These are phyloP conservation scores for Guyanaporus albipodus DNA, from an alignment of 768 basidiomycete genomes.

Conservation along the genomic window DNA sequence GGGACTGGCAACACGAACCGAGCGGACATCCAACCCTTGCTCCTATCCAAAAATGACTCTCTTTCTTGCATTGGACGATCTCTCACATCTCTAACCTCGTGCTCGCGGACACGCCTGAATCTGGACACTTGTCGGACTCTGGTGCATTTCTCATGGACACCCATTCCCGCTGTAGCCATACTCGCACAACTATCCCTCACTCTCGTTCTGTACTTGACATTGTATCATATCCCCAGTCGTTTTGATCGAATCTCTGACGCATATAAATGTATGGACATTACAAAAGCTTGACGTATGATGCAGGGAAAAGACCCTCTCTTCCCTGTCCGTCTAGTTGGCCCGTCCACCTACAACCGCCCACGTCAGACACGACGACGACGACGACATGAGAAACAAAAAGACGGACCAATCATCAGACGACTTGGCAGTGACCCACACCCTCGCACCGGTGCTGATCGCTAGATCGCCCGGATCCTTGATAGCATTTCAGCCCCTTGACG, in stretches of 20 bases:
- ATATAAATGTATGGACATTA: slow-evolving; percentile 26
- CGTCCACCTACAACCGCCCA: slow-evolving; percentile 53
- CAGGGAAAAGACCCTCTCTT: slow-evolving; percentile 59
- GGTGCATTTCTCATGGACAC: slow-evolving; percentile 25
- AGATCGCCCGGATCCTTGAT: slow-evolving; percentile 68
- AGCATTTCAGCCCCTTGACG: neutral
- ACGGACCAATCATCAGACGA: slow-evolving; percentile 76
- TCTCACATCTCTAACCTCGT: slow-evolving; percentile 29
- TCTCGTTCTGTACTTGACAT: slow-evolving; percentile 31
- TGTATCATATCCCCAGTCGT: slow-evolving; percentile 28
- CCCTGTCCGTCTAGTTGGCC: slow-evolving; percentile 59
- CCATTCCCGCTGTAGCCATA: slow-evolving; percentile 26
- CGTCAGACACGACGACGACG: neutral
- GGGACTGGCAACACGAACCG: slow-evolving; percentile 4
- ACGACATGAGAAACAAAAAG: neutral
- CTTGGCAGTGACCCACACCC: slow-evolving; percentile 59
- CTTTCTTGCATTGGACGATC: slow-evolving; percentile 18
- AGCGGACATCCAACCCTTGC: slow-evolving; percentile 22
- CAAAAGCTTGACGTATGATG: slow-evolving; percentile 62
- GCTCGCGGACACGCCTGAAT: slow-evolving; percentile 22
- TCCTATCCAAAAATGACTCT: slow-evolving; percentile 19
- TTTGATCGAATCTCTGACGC: slow-evolving; percentile 18
- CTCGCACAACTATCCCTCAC: slow-evolving; percentile 23
- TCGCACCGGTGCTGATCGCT: slow-evolving; percentile 49
- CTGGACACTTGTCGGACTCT: neutral